Percentiles rank a stretch among this genome's conserved stretches.
These are phyloP conservation scores for Cordyceps militaris DNA, from an alignment of 2,329 filamentous ascomycete genomes.

Conservation along the genomic window DNA sequence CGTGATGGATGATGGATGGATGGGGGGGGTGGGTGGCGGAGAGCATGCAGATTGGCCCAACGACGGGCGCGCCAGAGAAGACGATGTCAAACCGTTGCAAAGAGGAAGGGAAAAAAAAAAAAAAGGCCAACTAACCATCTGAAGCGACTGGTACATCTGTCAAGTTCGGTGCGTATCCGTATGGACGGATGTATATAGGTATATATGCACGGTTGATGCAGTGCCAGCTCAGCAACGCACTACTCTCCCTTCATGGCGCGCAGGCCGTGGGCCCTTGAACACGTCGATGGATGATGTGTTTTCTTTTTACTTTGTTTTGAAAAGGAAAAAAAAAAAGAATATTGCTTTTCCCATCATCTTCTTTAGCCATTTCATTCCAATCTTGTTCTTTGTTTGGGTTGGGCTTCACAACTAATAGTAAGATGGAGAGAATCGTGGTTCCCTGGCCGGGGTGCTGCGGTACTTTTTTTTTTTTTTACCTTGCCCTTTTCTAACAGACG, in stretches of 20 bases:
- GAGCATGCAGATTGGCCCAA: not conserved
- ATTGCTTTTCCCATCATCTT: not conserved
- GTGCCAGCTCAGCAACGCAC: slow-evolving; percentile 6
- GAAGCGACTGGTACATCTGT: not conserved
- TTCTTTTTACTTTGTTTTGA: not conserved
- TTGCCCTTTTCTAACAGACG: no score
- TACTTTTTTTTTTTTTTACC: no score
- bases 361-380: no score
- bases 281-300: not conserved
- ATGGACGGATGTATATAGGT: not conserved
- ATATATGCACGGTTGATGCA: slow-evolving; percentile 9
- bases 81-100: not conserved
- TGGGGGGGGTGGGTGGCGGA: not conserved
- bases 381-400: no score
- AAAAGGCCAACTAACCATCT: not conserved
- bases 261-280: slow-evolving; percentile 4
- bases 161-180: no score
- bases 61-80: not conserved
- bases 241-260: not conserved
- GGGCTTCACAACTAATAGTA: no score
- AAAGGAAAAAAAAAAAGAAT: no score
- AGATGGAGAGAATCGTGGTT: no score
- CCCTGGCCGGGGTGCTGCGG: no score
- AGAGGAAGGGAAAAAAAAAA: not conserved
- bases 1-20: not conserved